Evolutionary conservation across 768 basidiomycete genomes (phyloP), one percentile per base, ranked within the genome.

Genomic region (Amanita phalloides): DNA sequence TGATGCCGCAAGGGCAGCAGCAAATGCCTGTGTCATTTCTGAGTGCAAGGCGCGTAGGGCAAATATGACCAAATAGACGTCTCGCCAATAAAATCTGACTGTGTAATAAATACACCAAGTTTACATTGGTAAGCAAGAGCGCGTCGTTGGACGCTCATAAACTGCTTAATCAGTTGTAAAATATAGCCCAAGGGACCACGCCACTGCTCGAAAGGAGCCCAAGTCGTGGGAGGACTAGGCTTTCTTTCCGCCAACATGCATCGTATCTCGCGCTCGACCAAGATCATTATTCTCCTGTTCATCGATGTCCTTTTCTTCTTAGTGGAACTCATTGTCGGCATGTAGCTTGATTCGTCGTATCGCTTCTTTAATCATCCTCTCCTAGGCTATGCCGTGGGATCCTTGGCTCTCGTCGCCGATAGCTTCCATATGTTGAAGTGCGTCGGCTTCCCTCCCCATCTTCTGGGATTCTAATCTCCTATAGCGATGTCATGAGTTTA

Each of bases 371-470:
- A 54, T 56, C 35, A 55, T 53, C 55, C 20, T 49, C 55, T 51
- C 36, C 59, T 54, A 86, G 92, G 94, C 38, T 95, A 95, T 82
- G 82, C 86, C n/a, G 91, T 96, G 51, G 92, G 92, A 28, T 95
- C 92, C 0, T 79, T 97, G 1, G 94, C 94, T 1, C 84, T 98
- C 49, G 84, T 99, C 44, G 95, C 95, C 6, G 95, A 97, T 70
- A 88, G 87, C 57, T 98, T 98, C 67, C 95, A 98, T 70, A 98
- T 96, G 94, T 83, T 97, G 70, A 97, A 97, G 93, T 94, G 57
- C 55, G 84, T 69, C 41, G 46, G 11, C 45, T 5, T 25, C 53
- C 44, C 17, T 25, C 43, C 7, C 42, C 45, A 36, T 35, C 45
- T 10, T 41, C 36, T 26, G 25, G 30, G 21, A 43, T 41, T 38